Evolutionary conservation across 257 asterid species (phyloP).

Genomic region (Coffea canephora): DNA sequence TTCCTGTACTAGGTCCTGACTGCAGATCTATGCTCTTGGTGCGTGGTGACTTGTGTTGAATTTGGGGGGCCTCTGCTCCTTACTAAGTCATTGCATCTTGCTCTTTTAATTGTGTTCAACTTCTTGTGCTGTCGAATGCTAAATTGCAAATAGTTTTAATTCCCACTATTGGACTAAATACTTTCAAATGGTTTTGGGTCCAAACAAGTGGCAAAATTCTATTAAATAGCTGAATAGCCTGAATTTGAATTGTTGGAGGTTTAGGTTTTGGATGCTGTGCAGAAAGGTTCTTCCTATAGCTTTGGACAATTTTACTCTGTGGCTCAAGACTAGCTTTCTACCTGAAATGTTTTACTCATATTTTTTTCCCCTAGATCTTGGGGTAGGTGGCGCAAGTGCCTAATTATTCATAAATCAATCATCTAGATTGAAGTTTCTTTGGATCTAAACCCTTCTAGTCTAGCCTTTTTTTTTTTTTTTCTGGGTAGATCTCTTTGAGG

Average conservation of each 20-base stretch:
- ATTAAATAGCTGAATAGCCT: not conserved
- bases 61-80: not conserved
- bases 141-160: not conserved
- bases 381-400: not conserved
- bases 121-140: not conserved
- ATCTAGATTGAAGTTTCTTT: not conserved
- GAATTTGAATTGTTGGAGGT: not conserved
- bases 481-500: not conserved
- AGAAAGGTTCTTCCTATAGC: not conserved
- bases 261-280: not conserved
- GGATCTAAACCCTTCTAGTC: not conserved
- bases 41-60: not conserved
- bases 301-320: not conserved
- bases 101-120: not conserved
- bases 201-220: not conserved
- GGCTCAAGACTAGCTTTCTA: not conserved
- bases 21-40: not conserved
- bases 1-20: not conserved
- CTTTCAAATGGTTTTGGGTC: not conserved
- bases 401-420: too few species aligned
- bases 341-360: not conserved
- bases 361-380: not conserved
- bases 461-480: not conserved
- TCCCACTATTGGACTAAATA: not conserved
- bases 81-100: not conserved